Conservation (phyloP, 1,284 basidiomycete genomes). For the Puccinia hordei region DNA sequence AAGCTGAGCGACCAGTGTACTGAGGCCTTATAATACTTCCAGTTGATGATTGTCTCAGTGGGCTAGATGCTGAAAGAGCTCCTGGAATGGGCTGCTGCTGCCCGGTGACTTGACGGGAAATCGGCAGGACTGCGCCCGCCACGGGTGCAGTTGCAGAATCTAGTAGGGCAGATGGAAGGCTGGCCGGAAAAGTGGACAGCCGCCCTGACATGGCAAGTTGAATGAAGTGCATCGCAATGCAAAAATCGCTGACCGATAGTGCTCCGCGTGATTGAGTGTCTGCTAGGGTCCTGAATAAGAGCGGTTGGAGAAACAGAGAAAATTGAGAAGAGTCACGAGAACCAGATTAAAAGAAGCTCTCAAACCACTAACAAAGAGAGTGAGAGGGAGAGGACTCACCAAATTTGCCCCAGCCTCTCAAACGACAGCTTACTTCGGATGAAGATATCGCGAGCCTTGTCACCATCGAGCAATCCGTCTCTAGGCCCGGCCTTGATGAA, state of each 20-base stretch:
- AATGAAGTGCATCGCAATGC: constrained; percentile 76
- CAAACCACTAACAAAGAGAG: background rate
- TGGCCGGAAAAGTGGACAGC: constrained; percentile 72
- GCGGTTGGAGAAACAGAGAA: background rate
- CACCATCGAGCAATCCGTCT: constrained; percentile 76
- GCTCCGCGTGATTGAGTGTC: constrained; percentile 89
- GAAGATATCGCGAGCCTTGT: constrained; percentile 89
- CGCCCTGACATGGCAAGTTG: constrained; percentile 72
- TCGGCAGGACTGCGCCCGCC: background rate
- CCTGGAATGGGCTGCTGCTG: constrained; percentile 26
- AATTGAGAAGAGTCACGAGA: constrained; percentile 11
- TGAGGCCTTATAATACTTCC: constrained; percentile 21
- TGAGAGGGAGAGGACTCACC: constrained; percentile 65
- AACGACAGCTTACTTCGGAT: constrained; percentile 86
- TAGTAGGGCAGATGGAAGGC: constrained; percentile 85
- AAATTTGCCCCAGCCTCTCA: constrained; percentile 89
- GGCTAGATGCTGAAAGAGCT: constrained; percentile 55
- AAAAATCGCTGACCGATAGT: constrained; percentile 89
- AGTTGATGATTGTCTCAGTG: constrained; percentile 42
- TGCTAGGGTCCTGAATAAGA: constrained; percentile 73
- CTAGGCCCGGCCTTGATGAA: constrained; percentile 74
- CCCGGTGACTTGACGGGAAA: constrained; percentile 44
- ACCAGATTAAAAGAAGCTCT: background rate
- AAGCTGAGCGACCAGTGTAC: constrained; percentile 38
- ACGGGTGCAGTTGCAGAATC: constrained; percentile 66